Evolutionary conservation across 352 stramenopile genomes (phyloP).

Genomic region (Pythium guiyangense): DNA sequence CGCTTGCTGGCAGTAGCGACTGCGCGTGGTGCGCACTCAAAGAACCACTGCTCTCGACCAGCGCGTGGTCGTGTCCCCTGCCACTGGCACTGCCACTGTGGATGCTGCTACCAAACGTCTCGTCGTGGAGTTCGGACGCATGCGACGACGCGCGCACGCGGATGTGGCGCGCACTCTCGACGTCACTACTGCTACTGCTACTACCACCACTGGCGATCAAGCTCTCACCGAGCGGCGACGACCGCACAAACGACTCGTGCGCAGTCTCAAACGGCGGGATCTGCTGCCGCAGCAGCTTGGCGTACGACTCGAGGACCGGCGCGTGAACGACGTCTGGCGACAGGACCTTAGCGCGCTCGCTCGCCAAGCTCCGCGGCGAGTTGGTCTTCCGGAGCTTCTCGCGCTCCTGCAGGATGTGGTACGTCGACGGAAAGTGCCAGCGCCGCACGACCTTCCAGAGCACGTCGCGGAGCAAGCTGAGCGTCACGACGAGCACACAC

Average conservation of each 20-base stretch:
- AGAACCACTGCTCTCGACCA: constrained; percentile 1
- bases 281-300: constrained; percentile 38
- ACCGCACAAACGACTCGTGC: constrained; percentile 50
- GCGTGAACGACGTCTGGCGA: constrained; percentile 42
- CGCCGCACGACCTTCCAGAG: constrained; percentile 75
- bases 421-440: constrained; percentile 55
- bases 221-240: constrained; percentile 50
- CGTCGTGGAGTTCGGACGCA: constrained; percentile 16
- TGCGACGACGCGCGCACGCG: constrained; percentile 56
- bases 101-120: neutral
- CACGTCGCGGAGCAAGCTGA: constrained; percentile 61
- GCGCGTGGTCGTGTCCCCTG: constrained; percentile 7
- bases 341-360: constrained; percentile 22
- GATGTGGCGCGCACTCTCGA: constrained; percentile 27
- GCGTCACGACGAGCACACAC: constrained; percentile 47
- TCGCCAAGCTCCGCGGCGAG: constrained; percentile 48
- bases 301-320: constrained; percentile 47
- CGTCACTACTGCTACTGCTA: constrained; percentile 6
- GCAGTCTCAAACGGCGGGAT: constrained; percentile 44
- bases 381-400: constrained; percentile 59
- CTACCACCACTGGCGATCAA: constrained; percentile 33
- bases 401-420: constrained; percentile 77
- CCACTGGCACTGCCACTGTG: neutral
- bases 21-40: neutral
- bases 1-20: too few species aligned